These are phyloP conservation scores for Clonostachys byssicola DNA, from an alignment of 2,329 filamentous ascomycete genomes.

Conservation along the genomic window DNA sequence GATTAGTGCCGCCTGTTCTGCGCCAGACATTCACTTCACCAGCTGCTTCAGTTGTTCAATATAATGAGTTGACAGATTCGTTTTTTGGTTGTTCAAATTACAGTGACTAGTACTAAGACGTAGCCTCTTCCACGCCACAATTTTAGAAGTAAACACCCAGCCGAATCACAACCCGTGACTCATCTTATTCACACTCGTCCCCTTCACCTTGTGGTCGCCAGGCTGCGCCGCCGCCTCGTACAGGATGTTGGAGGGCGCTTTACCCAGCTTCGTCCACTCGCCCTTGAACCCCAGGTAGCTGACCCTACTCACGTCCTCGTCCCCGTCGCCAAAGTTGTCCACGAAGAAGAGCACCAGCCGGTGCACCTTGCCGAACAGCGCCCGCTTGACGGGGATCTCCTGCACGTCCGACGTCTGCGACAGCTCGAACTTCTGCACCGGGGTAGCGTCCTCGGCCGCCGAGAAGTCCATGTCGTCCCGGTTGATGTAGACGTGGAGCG, in stretches of 20 bases:
- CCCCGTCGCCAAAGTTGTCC: conserved; percentile 80
- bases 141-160: too few relatives aligned
- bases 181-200: conserved; percentile 48
- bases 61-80: too few relatives aligned
- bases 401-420: conserved; percentile 78
- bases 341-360: conserved; percentile 82
- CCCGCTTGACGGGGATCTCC: conserved; percentile 84
- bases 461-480: conserved; percentile 81
- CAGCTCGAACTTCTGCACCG: conserved; percentile 75
- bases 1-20: conserved; percentile 34
- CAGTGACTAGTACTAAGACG: too few relatives aligned
- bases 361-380: conserved; percentile 82
- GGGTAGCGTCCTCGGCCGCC: conserved; percentile 62
- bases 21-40: not conserved
- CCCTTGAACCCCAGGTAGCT: conserved; percentile 91
- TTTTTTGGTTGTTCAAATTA: too few relatives aligned
- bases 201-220: conserved; percentile 72
- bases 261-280: conserved; percentile 82
- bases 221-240: conserved; percentile 96
- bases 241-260: conserved; percentile 70
- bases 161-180: conserved; percentile 17
- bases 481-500: conserved; percentile 85
- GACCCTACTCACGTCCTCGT: conserved; percentile 75
- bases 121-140: too few relatives aligned
- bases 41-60: not conserved